These are phyloP conservation scores for Tylopilus sp. DNA, from an alignment of 1,284 basidiomycete genomes.

Conservation along the genomic window DNA sequence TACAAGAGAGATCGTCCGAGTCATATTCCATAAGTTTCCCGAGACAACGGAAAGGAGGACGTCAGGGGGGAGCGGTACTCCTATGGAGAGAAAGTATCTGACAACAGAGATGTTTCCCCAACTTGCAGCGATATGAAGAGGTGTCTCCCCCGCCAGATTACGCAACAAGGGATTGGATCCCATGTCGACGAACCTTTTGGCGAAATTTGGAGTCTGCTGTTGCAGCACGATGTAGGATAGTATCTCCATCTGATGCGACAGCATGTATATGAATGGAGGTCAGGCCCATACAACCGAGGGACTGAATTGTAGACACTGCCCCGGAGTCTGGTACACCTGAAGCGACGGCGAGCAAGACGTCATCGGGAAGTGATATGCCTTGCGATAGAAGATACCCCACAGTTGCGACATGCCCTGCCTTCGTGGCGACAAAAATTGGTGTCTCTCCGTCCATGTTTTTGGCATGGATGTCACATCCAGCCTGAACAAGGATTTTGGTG, in stretches of 20 bases:
- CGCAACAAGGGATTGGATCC: conserved; percentile 13
- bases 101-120: neutral
- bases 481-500: neutral
- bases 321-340: neutral
- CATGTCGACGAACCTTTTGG: neutral
- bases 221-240: neutral
- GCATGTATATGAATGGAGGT: neutral
- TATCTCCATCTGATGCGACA: neutral
- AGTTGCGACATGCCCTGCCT: neutral
- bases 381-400: conserved; percentile 3
- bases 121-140: neutral
- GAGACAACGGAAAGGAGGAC: neutral
- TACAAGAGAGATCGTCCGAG: neutral
- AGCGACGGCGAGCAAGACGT: neutral
- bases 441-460: neutral
- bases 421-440: conserved; percentile 5
- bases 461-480: conserved; percentile 1
- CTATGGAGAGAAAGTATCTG: conserved; percentile 10
- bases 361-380: neutral
- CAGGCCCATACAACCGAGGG: neutral
- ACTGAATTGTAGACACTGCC: neutral
- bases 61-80: conserved; percentile 6
- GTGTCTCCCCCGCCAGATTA: conserved; percentile 3
- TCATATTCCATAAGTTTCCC: too few relatives aligned
- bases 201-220: too few relatives aligned